Conservation (phyloP, 768 basidiomycete genomes). For the Suillus subluteus region DNA sequence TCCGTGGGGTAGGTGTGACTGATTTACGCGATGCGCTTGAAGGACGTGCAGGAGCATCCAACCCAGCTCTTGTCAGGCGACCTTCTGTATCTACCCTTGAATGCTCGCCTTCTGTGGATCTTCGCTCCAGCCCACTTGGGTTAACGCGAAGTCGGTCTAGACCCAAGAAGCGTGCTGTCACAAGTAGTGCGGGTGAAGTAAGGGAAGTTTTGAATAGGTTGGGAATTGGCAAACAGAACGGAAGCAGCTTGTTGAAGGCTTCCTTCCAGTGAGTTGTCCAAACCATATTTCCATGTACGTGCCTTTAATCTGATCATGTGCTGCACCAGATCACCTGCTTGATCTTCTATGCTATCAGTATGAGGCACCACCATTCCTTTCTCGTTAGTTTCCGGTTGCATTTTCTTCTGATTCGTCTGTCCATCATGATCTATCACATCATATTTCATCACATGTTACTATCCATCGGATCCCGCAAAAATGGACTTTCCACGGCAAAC, state of each 20-base stretch:
- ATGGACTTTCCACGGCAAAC: conserved; percentile 19
- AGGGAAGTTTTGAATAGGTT: conserved; percentile 80
- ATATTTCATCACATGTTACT: conserved; percentile 22
- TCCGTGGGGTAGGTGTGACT: conserved; percentile 81
- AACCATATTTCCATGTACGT: conserved; percentile 6
- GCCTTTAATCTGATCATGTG: conserved; percentile 8
- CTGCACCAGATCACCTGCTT: conserved; percentile 6
- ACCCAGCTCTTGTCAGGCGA: conserved; percentile 66
- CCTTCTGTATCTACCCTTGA: conserved; percentile 81
- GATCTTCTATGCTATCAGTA: conserved; percentile 8
- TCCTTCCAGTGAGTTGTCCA: conserved; percentile 54
- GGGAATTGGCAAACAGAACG: conserved; percentile 77
- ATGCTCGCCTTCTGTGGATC: conserved; percentile 56
- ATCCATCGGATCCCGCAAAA: conserved; percentile 22
- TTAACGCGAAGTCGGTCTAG: conserved; percentile 58
- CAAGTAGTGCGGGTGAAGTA: conserved; percentile 69
- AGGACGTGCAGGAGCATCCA: conserved; percentile 83
- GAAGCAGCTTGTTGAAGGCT: conserved; percentile 64
- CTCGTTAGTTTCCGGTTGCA: conserved; percentile 7
- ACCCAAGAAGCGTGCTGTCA: conserved; percentile 52
- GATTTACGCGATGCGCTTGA: conserved; percentile 90
- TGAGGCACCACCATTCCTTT: conserved; percentile 11
- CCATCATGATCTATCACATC: conserved; percentile 17
- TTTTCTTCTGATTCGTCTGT: conserved; percentile 8
- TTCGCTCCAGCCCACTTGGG: conserved; percentile 43